Conservation (phyloP, 2,329 filamentous ascomycete genomes). For the Thelonectria blattea region DNA sequence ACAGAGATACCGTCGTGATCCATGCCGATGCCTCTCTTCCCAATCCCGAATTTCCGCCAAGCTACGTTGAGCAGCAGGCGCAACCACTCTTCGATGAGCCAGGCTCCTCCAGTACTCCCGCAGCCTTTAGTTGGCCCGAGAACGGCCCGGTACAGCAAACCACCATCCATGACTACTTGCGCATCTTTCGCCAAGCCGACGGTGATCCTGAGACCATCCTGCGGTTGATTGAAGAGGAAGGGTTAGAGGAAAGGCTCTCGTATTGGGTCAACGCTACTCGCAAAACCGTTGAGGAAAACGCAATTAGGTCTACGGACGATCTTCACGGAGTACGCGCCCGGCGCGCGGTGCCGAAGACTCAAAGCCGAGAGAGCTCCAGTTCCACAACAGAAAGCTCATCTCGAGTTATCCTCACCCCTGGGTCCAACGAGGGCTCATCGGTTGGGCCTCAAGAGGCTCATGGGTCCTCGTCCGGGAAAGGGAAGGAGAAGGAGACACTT, state of each 20-base stretch:
- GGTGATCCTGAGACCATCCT: conserved; percentile 66
- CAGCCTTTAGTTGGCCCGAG: conserved; percentile 11
- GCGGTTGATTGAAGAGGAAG: conserved; percentile 66
- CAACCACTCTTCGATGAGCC: conserved; percentile 22
- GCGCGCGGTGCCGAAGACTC: conserved; percentile 5
- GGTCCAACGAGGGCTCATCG: conserved; percentile 31
- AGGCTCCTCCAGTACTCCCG: conserved; percentile 7
- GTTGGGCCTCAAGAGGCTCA: conserved; percentile 4
- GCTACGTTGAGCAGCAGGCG: conserved; percentile 20
- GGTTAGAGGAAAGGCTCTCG: conserved; percentile 61
- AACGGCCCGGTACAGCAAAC: conserved; percentile 25
- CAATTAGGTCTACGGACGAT: background rate
- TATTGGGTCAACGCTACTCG: conserved; percentile 64
- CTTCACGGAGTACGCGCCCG: background rate
- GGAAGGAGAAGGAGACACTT: conserved; percentile 34
- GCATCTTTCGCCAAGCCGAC: conserved; percentile 64
- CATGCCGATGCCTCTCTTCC: conserved; percentile 18
- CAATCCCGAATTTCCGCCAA: conserved; percentile 24
- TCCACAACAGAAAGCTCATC: conserved; percentile 38
- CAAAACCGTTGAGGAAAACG: conserved; percentile 32
- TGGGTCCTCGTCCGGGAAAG: conserved; percentile 27
- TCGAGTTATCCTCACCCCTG: conserved; percentile 30
- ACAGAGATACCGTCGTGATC: conserved; percentile 19
- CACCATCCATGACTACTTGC: conserved; percentile 48
- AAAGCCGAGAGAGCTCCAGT: conserved; percentile 30